phyloP scores from a whole-genome alignment of 768 basidiomycete genomes.

The Hericium rajendrae region DNA sequence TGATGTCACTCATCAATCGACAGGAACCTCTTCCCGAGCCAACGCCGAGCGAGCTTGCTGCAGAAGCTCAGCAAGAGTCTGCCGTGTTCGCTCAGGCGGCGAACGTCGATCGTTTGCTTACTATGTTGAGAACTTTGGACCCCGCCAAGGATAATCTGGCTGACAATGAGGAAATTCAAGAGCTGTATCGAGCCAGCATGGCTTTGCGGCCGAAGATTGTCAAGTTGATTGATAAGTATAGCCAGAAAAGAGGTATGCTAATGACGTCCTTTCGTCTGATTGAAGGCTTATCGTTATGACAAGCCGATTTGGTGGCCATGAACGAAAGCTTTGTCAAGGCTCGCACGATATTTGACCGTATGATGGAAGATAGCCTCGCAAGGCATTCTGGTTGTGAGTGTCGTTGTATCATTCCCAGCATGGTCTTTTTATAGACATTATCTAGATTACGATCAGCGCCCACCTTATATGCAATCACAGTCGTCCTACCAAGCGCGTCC shows the following conservation, averaged over 20 bases:
- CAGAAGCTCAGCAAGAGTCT: constrained; percentile 81
- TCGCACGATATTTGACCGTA: constrained; percentile 79
- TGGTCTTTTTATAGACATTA: constrained; percentile 5
- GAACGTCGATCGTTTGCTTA: constrained; percentile 65
- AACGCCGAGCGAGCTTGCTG: constrained; percentile 61
- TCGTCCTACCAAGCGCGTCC: constrained; percentile 20
- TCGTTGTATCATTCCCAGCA: not conserved
- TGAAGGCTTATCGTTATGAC: not conserved
- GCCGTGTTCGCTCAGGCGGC: constrained; percentile 81
- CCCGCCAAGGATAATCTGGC: constrained; percentile 9
- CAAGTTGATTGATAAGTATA: constrained; percentile 94
- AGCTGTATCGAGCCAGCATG: constrained; percentile 87
- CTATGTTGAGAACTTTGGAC: constrained; percentile 2
- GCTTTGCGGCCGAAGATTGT: constrained; percentile 89
- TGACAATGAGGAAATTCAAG: constrained; percentile 35
- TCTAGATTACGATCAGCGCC: constrained; percentile 46
- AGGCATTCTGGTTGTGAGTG: constrained; percentile 54
- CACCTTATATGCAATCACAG: constrained; percentile 15
- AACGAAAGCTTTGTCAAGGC: constrained; percentile 90
- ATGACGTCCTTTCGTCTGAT: not conserved
- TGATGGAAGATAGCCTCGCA: constrained; percentile 87
- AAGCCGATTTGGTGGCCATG: constrained; percentile 91
- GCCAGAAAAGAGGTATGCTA: constrained; percentile 74
- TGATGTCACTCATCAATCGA: not conserved
- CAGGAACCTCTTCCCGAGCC: constrained; percentile 85